Conservation (phyloP, 805 yeast species). For the Wickerhamiella cacticola region DNA sequence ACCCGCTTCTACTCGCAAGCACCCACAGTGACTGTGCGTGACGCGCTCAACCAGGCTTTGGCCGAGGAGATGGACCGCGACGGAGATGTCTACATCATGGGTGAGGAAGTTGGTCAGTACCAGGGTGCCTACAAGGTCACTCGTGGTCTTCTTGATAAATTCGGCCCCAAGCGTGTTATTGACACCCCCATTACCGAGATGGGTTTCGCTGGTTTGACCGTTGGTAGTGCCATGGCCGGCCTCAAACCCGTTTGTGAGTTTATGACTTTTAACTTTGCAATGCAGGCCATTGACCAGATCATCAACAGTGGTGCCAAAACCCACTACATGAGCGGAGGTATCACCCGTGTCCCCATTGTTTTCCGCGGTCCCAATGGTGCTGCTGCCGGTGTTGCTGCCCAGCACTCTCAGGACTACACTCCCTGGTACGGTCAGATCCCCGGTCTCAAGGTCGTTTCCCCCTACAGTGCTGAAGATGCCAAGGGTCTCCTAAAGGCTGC, state of each 20-base stretch:
- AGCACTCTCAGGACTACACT: constrained; percentile 95
- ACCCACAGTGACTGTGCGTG: constrained; percentile 71
- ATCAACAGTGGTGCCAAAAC: constrained; percentile 98
- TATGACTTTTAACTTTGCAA: constrained; percentile 98
- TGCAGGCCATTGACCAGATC: constrained; percentile 98
- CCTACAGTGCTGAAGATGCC: constrained; percentile 90
- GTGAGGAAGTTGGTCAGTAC: constrained; percentile 99
- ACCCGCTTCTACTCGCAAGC: constrained; percentile 3
- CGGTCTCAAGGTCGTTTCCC: constrained; percentile 92
- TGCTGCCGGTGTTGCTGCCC: constrained; percentile 99
- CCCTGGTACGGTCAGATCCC: constrained; percentile 99
- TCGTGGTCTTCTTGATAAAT: constrained; percentile 87
- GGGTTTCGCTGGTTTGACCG: constrained; percentile 94
- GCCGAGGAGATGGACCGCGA: constrained; percentile 97
- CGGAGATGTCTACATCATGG: constrained; percentile 86
- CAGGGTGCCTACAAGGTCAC: constrained; percentile 98
- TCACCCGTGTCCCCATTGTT: constrained; percentile 90
- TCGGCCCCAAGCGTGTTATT: constrained; percentile 84
- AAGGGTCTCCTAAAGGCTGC: constrained; percentile 94
- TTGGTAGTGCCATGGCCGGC: constrained; percentile 93
- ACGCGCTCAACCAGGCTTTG: constrained; percentile 86
- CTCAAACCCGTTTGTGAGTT: constrained; percentile 95
- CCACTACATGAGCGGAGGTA: constrained; percentile 98
- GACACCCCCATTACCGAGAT: constrained; percentile 99
- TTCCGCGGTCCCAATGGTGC: constrained; percentile 99